Evolutionary conservation across 768 basidiomycete species (phyloP).

Genomic region (Russula virescens): DNA sequence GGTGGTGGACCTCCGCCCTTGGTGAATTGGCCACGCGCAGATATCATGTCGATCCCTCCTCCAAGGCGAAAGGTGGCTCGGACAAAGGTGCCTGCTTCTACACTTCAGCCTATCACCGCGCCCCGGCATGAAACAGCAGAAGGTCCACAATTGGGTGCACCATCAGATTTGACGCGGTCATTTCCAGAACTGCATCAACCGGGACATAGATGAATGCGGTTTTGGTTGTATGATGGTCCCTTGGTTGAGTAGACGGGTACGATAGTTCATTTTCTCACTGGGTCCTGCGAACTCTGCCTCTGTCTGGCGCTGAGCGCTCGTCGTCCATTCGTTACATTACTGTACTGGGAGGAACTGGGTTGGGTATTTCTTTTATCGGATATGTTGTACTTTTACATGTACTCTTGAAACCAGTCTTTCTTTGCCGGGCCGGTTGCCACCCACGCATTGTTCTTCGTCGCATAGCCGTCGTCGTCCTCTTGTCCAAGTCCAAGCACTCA

Average conservation of each 20-base stretch:
- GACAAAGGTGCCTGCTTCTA: not conserved
- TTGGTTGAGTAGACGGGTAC: not conserved
- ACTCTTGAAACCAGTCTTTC: not conserved
- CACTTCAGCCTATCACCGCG: not conserved
- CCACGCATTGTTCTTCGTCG: no score
- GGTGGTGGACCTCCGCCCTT: slow-evolving; percentile 14
- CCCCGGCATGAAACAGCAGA: not conserved
- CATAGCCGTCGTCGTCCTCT: no score
- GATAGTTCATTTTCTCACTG: not conserved
- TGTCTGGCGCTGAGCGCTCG: slow-evolving; percentile 16
- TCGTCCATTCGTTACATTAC: slow-evolving; percentile 7
- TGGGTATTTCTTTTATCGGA: not conserved
- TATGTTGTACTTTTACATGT: slow-evolving; percentile 1
- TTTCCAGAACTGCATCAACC: not conserved
- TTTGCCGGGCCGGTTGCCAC: not conserved
- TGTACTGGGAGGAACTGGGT: no score
- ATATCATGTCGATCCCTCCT: slow-evolving; percentile 21
- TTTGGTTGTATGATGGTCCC: not conserved
- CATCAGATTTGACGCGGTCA: not conserved
- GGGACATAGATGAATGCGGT: not conserved
- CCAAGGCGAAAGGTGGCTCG: not conserved
- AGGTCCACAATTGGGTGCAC: not conserved
- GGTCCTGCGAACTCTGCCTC: not conserved
- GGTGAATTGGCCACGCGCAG: slow-evolving; percentile 22
- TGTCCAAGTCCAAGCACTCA: no score